Base-by-base conservation (phyloP, 139 green algal species). In the Gonium pectorale region DNA sequence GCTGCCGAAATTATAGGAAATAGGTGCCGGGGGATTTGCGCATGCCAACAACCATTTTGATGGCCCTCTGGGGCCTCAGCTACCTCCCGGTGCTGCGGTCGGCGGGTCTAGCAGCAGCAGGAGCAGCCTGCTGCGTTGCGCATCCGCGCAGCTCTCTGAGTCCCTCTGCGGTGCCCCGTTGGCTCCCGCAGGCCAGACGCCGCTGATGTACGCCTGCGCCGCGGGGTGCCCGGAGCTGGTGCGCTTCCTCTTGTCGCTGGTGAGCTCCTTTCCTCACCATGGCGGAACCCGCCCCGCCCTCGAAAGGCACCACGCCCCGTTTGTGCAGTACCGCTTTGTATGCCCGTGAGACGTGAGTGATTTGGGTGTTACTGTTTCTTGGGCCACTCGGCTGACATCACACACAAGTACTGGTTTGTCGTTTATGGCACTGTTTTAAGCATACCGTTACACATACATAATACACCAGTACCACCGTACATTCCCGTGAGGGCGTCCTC, bases 161-260 rank as follows among this genome's bases (percentile, higher is more conserved):
- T 29, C 41, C 33, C 11, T 22, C n/a, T 31, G 15, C 70, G 27
- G 1, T 46, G 9, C 66, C 24, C 35, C 35, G n/a, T n/a, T n/a
- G n/a, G n/a, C 11, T 38, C 67, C 40, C 38, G 7, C 68, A 81
- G 73, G 73, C 56, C 86, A 90, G 80, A 90, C 86, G 11, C 86
- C 86, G 1, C 74, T 90, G 49, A 90, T 90, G 86, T 87, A 86
- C 70, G 86, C 80, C 5, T 85, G 80, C 29, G 67, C 59, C 44
- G 54, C 80, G 24, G 80, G 74, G n/a, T 24, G 62, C 29, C 73
- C 79, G 2, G 79, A 87, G 72, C 64, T 83, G 19, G 52, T 87
- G 2, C 26, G 11, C 17, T 51, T 85, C 27, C 79, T 89, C 22
- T 60, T 89, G 35, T 17, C 56, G 19, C 35, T 80, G 52, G 85